phyloP scores from a whole-genome alignment of 2,329 filamentous ascomycete genomes.

The Xylariaceae sp. region DNA sequence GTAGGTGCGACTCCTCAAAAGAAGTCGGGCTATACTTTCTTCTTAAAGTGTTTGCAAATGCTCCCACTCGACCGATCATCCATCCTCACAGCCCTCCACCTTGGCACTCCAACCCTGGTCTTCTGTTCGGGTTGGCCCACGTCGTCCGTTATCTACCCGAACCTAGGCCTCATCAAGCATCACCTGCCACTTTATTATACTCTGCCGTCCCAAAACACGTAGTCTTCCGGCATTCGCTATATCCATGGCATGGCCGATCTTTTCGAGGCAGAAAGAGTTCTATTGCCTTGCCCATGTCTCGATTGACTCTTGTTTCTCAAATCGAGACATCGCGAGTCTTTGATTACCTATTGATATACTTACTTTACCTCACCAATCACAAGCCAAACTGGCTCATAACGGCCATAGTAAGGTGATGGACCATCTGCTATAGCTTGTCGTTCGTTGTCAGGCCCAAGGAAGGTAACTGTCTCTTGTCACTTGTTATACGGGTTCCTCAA shows the following conservation, averaged over 20 bases:
- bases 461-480: no score
- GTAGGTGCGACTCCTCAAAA: no score
- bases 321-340: background rate
- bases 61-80: background rate
- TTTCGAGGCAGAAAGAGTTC: background rate
- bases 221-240: slow-evolving; percentile 13
- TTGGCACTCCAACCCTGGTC: background rate
- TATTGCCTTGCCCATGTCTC: background rate
- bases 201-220: slow-evolving; percentile 15
- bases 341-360: background rate
- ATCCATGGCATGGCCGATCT: slow-evolving; percentile 2
- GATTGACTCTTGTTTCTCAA: background rate
- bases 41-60: background rate
- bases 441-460: no score
- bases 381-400: no score
- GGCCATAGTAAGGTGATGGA: no score
- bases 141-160: background rate
- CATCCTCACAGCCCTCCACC: background rate
- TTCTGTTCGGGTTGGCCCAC: slow-evolving; percentile 2
- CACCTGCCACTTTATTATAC: slow-evolving; percentile 1
- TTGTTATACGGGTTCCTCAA: no score
- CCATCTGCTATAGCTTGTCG: no score
- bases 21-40: no score
- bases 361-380: no score
- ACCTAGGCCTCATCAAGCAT: slow-evolving; percentile 1